Conservation (phyloP, 1,284 basidiomycete species). For the Rhodotorula sp. region DNA sequence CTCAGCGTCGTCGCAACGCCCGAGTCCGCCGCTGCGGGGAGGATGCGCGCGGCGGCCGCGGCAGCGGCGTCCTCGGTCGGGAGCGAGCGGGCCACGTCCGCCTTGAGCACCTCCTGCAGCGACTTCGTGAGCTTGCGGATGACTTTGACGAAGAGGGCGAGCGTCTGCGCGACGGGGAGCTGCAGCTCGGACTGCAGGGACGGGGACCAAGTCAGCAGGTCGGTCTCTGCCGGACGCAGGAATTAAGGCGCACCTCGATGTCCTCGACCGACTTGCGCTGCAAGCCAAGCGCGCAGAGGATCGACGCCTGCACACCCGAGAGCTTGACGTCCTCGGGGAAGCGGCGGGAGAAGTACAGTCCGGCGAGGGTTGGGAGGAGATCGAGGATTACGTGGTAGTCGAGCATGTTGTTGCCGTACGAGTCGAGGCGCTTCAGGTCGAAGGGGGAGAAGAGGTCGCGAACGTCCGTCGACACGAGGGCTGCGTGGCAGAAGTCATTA, state of each 20-base stretch:
- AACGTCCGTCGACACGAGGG: constrained; percentile 67
- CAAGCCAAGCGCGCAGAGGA: constrained; percentile 83
- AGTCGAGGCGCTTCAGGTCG: constrained; percentile 92
- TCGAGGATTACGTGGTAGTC: constrained; percentile 97
- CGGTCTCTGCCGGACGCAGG: not conserved
- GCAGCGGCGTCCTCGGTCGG: constrained; percentile 36
- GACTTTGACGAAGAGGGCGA: constrained; percentile 90
- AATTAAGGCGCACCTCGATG: constrained; percentile 63
- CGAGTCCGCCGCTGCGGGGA: constrained; percentile 6
- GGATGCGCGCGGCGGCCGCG: constrained; percentile 12
- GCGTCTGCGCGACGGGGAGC: constrained; percentile 78
- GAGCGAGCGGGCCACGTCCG: constrained; percentile 59
- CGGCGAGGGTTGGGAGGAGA: constrained; percentile 76
- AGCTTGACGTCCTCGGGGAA: constrained; percentile 65
- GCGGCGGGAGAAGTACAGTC: constrained; percentile 80
- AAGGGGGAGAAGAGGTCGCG: constrained; percentile 79
- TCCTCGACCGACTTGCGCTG: constrained; percentile 91
- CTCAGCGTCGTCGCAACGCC: constrained; percentile 13
- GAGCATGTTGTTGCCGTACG: constrained; percentile 85
- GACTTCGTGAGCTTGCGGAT: constrained; percentile 80
- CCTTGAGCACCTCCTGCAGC: constrained; percentile 78
- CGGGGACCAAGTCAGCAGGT: constrained; percentile 4
- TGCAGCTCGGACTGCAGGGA: constrained; percentile 67
- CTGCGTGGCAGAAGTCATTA: too few species aligned
- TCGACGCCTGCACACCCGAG: constrained; percentile 77